These are phyloP conservation scores for Apiospora phragmitis DNA, from an alignment of 2,329 filamentous ascomycete genomes.

Conservation along the genomic window DNA sequence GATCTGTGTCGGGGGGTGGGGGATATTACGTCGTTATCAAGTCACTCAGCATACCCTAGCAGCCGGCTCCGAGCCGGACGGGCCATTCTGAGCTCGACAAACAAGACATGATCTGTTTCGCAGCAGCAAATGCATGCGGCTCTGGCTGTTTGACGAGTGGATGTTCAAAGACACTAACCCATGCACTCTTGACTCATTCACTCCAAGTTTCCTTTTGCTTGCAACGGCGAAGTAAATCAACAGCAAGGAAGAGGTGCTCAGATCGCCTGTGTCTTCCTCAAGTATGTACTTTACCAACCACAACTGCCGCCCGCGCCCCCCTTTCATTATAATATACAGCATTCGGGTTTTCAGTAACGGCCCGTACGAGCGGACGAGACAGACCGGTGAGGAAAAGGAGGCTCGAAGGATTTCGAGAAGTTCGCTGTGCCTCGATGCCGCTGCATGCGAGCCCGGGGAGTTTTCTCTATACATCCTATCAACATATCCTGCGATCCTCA, in stretches of 20 bases:
- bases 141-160: constrained; percentile 1
- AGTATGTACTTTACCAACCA: neutral
- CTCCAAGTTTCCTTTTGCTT: neutral
- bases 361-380: neutral
- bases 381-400: neutral
- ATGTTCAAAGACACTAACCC: neutral
- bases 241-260: neutral
- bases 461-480: neutral
- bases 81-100: neutral
- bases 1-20: neutral
- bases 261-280: neutral
- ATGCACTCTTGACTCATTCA: neutral
- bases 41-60: neutral
- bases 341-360: neutral
- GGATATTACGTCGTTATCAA: constrained; percentile 4
- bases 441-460: neutral
- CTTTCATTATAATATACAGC: neutral
- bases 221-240: neutral
- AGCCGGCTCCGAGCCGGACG: neutral
- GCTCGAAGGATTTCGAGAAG: neutral
- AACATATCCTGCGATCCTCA: neutral
- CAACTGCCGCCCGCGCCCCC: neutral
- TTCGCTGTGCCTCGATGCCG: neutral
- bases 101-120: constrained; percentile 5
- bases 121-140: neutral